Evolutionary conservation across 768 basidiomycete species (phyloP).

Genomic region (Terana coerulea): DNA sequence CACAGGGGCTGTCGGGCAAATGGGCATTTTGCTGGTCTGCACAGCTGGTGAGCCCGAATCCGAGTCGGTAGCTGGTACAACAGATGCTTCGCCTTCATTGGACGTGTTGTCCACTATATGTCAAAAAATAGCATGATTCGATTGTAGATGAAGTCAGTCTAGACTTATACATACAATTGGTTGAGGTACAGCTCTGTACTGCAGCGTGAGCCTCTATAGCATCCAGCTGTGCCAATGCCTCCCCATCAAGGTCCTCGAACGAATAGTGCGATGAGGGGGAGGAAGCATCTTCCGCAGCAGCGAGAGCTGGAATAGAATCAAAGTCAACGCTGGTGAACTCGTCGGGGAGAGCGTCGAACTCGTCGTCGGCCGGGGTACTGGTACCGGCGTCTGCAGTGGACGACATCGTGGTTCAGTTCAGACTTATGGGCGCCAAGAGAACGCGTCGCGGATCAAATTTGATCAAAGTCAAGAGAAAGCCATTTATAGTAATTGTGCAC

Average conservation of each 20-base stretch:
- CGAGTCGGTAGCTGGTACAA: no score
- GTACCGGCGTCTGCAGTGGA: slow-evolving; percentile 37
- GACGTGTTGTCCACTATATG: no score
- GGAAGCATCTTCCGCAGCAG: neutral
- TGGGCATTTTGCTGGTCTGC: no score
- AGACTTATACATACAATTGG: no score
- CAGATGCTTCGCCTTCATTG: no score
- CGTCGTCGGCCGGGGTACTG: slow-evolving; percentile 36
- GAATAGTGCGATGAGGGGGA: slow-evolving; percentile 17
- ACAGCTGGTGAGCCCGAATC: no score
- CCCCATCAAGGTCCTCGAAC: slow-evolving; percentile 24
- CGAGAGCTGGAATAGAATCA: slow-evolving; percentile 33
- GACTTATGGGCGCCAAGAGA: slow-evolving; percentile 1
- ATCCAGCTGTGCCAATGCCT: slow-evolving; percentile 37
- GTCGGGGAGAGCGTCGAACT: slow-evolving; percentile 52
- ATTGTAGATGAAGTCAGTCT: no score
- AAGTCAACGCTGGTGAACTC: slow-evolving; percentile 49
- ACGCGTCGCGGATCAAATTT: neutral
- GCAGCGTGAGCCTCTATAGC: slow-evolving; percentile 35
- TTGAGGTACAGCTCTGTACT: neutral
- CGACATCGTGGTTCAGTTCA: neutral
- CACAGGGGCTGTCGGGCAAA: no score
- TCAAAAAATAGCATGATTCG: no score
- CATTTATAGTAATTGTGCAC: slow-evolving; percentile 4
- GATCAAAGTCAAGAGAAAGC: neutral